Evolutionary conservation across 2,329 filamentous ascomycete genomes (phyloP), one percentile per base, ranked within the genome.

Genomic region (Xylariaceae sp.): DNA sequence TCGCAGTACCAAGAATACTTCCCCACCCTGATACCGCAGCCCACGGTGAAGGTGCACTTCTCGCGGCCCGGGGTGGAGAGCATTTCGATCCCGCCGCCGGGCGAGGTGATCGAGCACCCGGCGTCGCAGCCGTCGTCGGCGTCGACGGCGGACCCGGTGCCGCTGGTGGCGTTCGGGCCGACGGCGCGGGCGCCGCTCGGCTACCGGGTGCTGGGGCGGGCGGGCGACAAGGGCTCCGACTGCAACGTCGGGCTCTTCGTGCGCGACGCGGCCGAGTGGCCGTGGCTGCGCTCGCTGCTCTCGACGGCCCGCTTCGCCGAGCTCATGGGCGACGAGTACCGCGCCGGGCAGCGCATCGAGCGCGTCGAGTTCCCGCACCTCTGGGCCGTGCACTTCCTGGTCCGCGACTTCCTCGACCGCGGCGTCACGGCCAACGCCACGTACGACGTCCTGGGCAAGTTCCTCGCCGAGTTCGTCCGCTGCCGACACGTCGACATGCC

Each of bases 391-490:
- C 55, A 67, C 39, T 63, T 61, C 47, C 58, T 64, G 16, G 44
- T 64, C 2, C 63, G 63, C 38, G 60, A 58, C 3, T 53, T 57
- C 21, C 39, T 63, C 14, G 58, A 57, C 0, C 32, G 51, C 1
- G 55, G 55, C 1, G 61, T 69, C 5, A 68, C 63, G 43, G 63
- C 62, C 31, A 61, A 57, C n/a, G 55, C 51, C 21, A 44, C 57
- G 24, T 39, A 69, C 16, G 65, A 68, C 50, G 48, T 53, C 8
- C 55, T 68, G 42, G 66, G 60, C 2, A 69, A 68, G 42, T 63
- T 63, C 0, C 62, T 67, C 50, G 63, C 55, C 22, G 65, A 68
- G 48, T 69, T 60, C 48, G 43, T 68, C n/a, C 27, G 34, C 13
- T 32, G 29, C 17, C 18, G 29, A 22, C 14, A 19, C 5, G 24